phyloP scores from a whole-genome alignment of 2,329 filamentous ascomycete genomes.

The Colletotrichum somersetense region DNA sequence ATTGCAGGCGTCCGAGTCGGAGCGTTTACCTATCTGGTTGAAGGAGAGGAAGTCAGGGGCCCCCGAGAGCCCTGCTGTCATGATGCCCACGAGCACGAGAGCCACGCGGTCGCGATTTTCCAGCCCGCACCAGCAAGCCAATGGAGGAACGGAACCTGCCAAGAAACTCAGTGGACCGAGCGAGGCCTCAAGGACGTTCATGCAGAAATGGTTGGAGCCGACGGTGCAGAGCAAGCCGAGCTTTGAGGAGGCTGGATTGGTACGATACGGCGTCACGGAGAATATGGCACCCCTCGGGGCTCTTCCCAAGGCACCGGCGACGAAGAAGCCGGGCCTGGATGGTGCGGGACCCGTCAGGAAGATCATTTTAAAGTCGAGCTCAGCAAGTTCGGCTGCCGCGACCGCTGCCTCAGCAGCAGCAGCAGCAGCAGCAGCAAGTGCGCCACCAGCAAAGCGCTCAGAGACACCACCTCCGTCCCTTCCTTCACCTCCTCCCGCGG shows the following conservation, averaged over 20 bases:
- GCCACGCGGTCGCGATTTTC: slow-evolving; percentile 69
- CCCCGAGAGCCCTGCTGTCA: slow-evolving; percentile 43
- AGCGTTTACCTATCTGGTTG: slow-evolving; percentile 36
- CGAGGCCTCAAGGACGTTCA: slow-evolving; percentile 59
- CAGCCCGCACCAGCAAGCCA: slow-evolving; percentile 60
- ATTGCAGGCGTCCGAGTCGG: slow-evolving; percentile 32
- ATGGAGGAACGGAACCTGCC: slow-evolving; percentile 39
- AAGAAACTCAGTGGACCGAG: slow-evolving; percentile 49
- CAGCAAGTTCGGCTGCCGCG: slow-evolving; percentile 42
- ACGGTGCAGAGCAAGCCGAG: slow-evolving; percentile 73
- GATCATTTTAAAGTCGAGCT: slow-evolving; percentile 59
- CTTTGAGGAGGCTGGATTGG: slow-evolving; percentile 82
- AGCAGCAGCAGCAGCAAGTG: slow-evolving; percentile 30
- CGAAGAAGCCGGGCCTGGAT: slow-evolving; percentile 53
- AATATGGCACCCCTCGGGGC: slow-evolving; percentile 87
- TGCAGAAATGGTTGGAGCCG: slow-evolving; percentile 71
- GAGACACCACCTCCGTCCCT: slow-evolving; percentile 34
- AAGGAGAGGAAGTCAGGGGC: slow-evolving; percentile 43
- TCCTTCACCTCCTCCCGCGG: slow-evolving; percentile 33
- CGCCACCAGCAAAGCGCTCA: slow-evolving; percentile 34
- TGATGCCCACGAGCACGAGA: slow-evolving; percentile 61
- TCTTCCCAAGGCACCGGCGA: slow-evolving; percentile 70
- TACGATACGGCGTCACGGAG: slow-evolving; percentile 81
- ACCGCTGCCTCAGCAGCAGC: neutral
- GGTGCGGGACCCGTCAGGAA: slow-evolving; percentile 52